These are phyloP conservation scores for Zea luxurians DNA, from an alignment of 176 grass and related monocot genomes.

Conservation along the genomic window DNA sequence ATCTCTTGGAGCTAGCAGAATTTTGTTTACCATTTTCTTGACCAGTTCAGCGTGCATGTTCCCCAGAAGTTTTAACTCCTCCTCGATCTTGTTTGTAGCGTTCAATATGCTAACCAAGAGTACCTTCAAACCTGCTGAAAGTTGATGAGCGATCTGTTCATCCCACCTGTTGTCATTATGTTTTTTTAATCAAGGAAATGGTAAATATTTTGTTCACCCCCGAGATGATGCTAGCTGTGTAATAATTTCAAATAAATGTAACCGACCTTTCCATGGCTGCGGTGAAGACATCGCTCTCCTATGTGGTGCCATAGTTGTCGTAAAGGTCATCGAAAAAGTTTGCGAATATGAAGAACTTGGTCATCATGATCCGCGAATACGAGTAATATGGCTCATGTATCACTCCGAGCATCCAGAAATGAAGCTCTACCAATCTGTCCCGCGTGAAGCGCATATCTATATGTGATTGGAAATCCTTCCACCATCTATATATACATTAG, in stretches of 20 bases:
- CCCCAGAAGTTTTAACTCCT: no score
- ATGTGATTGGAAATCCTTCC: conserved; percentile 12
- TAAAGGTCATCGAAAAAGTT: conserved; percentile 42
- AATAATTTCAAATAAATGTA: no score
- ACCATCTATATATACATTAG: conserved; percentile 35
- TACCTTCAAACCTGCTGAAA: neutral
- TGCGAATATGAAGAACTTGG: neutral
- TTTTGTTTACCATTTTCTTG: neutral
- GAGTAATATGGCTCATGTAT: conserved; percentile 32
- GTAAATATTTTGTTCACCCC: no score
- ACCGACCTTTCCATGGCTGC: conserved; percentile 33
- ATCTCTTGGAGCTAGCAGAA: neutral
- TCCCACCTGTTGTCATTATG: conserved; percentile 28
- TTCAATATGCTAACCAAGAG: neutral
- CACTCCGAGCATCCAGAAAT: neutral
- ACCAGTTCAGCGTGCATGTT: neutral
- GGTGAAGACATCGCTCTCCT: conserved; percentile 30
- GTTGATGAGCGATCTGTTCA: neutral
- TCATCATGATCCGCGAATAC: conserved; percentile 19
- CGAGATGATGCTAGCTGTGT: no score
- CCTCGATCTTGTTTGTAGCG: no score
- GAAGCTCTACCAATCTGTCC: conserved; percentile 32
- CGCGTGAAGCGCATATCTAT: conserved; percentile 4
- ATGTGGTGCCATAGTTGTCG: conserved; percentile 34
- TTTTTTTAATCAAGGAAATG: neutral